Evolutionary conservation across 805 yeast genomes (phyloP), one percentile per base, ranked within the genome.

Genomic region (Pichia manshurica): DNA sequence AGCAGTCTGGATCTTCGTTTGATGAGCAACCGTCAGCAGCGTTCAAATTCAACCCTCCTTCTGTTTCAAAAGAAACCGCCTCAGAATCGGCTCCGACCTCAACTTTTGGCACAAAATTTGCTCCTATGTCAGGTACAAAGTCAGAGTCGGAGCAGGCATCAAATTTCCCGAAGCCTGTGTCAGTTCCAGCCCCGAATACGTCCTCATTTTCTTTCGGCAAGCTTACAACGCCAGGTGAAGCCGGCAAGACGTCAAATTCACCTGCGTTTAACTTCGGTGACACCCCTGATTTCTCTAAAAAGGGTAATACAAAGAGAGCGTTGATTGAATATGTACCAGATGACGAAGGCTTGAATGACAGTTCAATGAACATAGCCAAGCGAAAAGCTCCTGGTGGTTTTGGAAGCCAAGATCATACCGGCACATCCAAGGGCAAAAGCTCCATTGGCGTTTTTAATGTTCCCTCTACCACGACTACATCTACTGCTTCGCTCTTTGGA

Each of bases 21-120:
- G 46, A 42, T 17, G 46, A 28, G 20, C 23, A 31, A 19, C 47
- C 43, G 12, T 40, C 53, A 9, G 17, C 9, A n/a, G 50, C 44
- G 8, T 44, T 46, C 20, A 39, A 35, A 4, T 44, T 47, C 37
- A 37, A 21, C 10, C 15, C 13, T 4, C 7, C 19, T 6, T 9
- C 39, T 19, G 23, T 9, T 37, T 12, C 16, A 5, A 33, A 33
- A 12, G 29, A 3, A n/a, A 5, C 25, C 5, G 7, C 34, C 3
- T n/a, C 17, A 7, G 17, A 33, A 33, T 35, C 38, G 10, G 3
- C 22, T 4, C 8, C 38, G 1, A 35, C 38, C 8, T 2, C 38
- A 2, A 2, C n/a, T 10, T 22, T 12, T 35, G 38, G 8, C 6
- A 17, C 20, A 15, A 7, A 9, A 10, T 12, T 15, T 29, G 32